Evolutionary conservation across 768 basidiomycete species (phyloP).

Genomic region (Trametes sanguinea): DNA sequence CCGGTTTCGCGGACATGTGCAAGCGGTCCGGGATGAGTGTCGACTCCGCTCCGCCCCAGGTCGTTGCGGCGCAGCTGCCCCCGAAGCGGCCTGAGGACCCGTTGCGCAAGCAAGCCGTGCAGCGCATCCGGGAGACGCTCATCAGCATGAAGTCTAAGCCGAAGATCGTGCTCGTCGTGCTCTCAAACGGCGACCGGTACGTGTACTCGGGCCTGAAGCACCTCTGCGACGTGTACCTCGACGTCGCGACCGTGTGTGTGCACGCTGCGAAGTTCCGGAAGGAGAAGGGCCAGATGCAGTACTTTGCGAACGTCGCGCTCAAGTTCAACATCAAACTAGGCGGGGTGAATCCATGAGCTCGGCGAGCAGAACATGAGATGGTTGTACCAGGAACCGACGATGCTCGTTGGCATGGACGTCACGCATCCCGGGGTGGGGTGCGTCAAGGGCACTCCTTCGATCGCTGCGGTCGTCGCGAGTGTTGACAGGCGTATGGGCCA

Average conservation of each 20-base stretch:
- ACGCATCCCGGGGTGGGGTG: constrained; percentile 82
- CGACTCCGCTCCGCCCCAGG: constrained; percentile 37
- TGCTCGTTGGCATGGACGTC: constrained; percentile 63
- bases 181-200: constrained; percentile 48
- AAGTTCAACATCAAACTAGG: constrained; percentile 60
- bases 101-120: constrained; percentile 52
- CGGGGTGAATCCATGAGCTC: constrained; percentile 52
- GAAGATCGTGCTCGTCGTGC: constrained; percentile 46
- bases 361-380: constrained; percentile 41
- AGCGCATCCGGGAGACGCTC: constrained; percentile 45
- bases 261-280: constrained; percentile 72
- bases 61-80: constrained; percentile 50
- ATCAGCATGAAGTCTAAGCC: constrained; percentile 43
- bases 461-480: constrained; percentile 58
- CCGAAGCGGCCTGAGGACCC: constrained; percentile 54
- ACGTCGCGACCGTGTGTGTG: constrained; percentile 67
- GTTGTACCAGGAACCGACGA: constrained; percentile 45
- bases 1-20: constrained; percentile 67
- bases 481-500: constrained; percentile 46
- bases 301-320: constrained; percentile 56
- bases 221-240: constrained; percentile 51
- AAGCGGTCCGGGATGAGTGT: constrained; percentile 61
- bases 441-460: constrained; percentile 52
- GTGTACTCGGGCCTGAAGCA: constrained; percentile 56
- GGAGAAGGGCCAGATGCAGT: constrained; percentile 54